Evolutionary conservation across 2,329 filamentous ascomycete genomes (phyloP), one percentile per base, ranked within the genome.

Genomic region (Colletotrichum graminicola): DNA sequence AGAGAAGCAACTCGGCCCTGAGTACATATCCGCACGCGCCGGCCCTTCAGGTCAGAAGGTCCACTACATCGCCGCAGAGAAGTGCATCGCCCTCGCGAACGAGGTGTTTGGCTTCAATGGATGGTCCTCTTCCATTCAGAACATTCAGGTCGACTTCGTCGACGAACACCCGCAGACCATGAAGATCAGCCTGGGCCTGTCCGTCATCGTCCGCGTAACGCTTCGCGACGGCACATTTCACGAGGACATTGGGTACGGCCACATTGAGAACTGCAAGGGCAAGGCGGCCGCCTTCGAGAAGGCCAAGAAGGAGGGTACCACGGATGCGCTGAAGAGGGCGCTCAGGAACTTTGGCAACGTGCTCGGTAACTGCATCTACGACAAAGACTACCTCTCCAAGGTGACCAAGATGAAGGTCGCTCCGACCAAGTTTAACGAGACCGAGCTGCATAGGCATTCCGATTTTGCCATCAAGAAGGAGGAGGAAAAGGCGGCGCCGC

Each of bases 261-360:
- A 96, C 75, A 97, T 97, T 76, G 95, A 98, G 81, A 99, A 99
- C 78, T 94, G 92, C 80, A 97, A 95, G 82, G 93, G 94, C 67
- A 99, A 99, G 83, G 95, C 95, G 3, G 92, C 93, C 62, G 96
- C 95, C 0, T 99, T 98, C 77, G 96, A 99, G 80, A 99, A 99
- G 82, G 95, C 96, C 1, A 99, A 98, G 85, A 99, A 99, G 80
- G 95, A 98, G 84, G 97, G 94, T 10, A 97, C 94, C 3, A 98
- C 97, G 12, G 96, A 99, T 82, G 96, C 91, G 1, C 80, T 99
- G 78, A 99, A 99, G 82, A 89, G 96, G 75, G 90, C 96, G 1
- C 80, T 99, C 77, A 89, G 95, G 71, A 98, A 91, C 74, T 99
- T 99, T 81, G 96, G 96, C 71, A 98, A 98, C 77, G 92, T 98